Evolutionary conservation across 495 filamentous ascomycete genomes (phyloP).

Genomic region (Hypoxylon crocopeplum): DNA sequence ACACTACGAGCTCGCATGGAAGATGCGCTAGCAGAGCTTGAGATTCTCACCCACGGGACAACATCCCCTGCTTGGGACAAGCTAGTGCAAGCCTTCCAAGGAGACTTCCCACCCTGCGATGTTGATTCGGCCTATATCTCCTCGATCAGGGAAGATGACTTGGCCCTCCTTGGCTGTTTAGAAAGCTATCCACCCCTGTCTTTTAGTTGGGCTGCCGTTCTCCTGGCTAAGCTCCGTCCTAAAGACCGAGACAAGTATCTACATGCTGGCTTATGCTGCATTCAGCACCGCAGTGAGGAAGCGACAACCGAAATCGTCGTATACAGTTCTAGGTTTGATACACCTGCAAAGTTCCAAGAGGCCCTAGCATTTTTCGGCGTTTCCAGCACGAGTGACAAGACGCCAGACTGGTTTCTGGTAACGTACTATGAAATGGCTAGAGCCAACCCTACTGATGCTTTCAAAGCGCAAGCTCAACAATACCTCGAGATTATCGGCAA

Average conservation of each 20-base stretch:
- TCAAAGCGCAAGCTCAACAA: conserved; percentile 16
- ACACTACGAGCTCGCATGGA: conserved; percentile 36
- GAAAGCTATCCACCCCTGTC: conserved; percentile 21
- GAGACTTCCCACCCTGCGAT: neutral
- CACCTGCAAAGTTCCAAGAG: conserved; percentile 23
- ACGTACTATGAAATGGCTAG: conserved; percentile 24
- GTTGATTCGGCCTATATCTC: neutral
- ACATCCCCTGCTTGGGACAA: conserved; percentile 32
- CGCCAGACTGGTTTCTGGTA: conserved; percentile 20
- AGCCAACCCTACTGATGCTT: conserved; percentile 1
- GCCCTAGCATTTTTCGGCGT: conserved; percentile 33
- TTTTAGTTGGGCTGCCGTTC: conserved; percentile 40
- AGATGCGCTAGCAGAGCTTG: conserved; percentile 32
- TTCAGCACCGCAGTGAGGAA: conserved; percentile 31
- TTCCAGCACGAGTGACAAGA: neutral
- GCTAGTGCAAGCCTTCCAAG: conserved; percentile 27
- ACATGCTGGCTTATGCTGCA: conserved; percentile 36
- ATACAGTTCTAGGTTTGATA: conserved; percentile 40
- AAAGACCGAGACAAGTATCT: conserved; percentile 31
- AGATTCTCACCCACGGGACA: neutral
- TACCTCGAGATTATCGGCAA: conserved; percentile 35
- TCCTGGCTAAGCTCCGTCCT: conserved; percentile 30
- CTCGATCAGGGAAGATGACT: conserved; percentile 13
- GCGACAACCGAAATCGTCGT: conserved; percentile 34
- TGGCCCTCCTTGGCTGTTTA: conserved; percentile 32